Evolutionary conservation across 2,329 filamentous ascomycete genomes (phyloP).

Genomic region (Thielaviopsis cerberus): DNA sequence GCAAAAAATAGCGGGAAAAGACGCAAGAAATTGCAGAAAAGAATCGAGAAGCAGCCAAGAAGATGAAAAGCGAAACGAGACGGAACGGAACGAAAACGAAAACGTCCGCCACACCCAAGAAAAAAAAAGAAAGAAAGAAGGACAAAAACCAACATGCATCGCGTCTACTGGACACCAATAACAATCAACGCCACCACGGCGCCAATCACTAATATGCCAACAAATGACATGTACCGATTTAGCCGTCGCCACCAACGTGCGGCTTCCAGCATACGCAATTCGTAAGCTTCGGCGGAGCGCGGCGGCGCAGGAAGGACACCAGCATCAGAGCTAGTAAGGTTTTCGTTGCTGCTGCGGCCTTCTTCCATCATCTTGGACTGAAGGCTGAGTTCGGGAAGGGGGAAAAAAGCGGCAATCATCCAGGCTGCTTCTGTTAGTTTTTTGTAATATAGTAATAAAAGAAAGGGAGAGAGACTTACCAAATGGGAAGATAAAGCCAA

Average conservation of each 20-base stretch:
- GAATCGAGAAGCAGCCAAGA: not conserved
- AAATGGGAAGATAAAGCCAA: slow-evolving; percentile 63
- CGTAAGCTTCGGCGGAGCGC: slow-evolving; percentile 3
- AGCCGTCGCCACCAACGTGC: slow-evolving; percentile 41
- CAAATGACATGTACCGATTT: slow-evolving; percentile 38
- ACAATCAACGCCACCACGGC: slow-evolving; percentile 33
- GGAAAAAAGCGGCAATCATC: slow-evolving; percentile 61
- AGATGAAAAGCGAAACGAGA: not conserved
- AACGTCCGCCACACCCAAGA: not conserved
- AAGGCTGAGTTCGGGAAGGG: slow-evolving; percentile 42
- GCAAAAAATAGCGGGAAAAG: not conserved
- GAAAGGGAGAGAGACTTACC: slow-evolving; percentile 26
- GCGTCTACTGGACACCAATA: slow-evolving; percentile 25
- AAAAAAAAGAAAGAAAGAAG: not conserved
- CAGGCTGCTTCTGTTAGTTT: slow-evolving; percentile 35
- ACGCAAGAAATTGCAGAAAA: not conserved
- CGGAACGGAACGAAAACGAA: not conserved
- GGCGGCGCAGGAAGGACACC: slow-evolving; percentile 2
- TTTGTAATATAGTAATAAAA: slow-evolving; percentile 11
- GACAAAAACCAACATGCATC: slow-evolving; percentile 9
- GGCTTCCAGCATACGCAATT: slow-evolving; percentile 21
- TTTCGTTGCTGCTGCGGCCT: slow-evolving; percentile 13
- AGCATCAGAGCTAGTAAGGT: slow-evolving; percentile 1
- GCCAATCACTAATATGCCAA: slow-evolving; percentile 35
- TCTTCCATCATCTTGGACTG: slow-evolving; percentile 33